Base-by-base conservation (phyloP, 2,329 filamentous ascomycete species). In the Fusarium heterosporum region DNA sequence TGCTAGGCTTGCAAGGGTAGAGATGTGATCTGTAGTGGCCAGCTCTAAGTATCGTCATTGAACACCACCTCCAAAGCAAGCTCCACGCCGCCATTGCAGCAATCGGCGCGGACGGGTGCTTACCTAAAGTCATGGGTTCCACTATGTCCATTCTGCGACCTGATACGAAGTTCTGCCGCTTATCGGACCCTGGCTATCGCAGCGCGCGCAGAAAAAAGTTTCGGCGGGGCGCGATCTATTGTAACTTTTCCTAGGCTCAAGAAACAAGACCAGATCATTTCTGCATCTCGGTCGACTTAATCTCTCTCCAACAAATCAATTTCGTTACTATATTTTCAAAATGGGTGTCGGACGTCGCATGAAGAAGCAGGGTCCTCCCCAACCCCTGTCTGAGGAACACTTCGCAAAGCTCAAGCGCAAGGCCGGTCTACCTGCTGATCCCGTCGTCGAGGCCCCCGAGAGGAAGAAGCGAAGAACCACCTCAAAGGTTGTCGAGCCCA, bases 281-380 rank as follows among this genome's bases (percentile, higher is more conserved):
- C 46, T 64, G 47, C 55, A 62, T 58, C 51, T 57, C 51, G 49
- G 68, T 68, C 61, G 57, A 55, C 49, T 39, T 61, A 51, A 63
- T 49, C 52, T 45, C 55, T 39, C 36, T 40, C 50, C 51, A 52
- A 53, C 55, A 53, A 38, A 43, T 50, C 51, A 36, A 55, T 50
- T 49, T 49, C 42, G 58, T 52, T n/a, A 16, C 34, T 61, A 42
- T 41, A 25, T 38, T 19, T 19, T 66, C 58, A 88, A 78, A 75
- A 97, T 97, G 94, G 94, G 93, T 83, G 87, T 89, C 65, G 92
- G 93, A 78, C 91, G 93, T 78, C 93, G 94, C 74, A 96, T 97
- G 90, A 92, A 94, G 79, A 97, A 97, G 82, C 96, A 98, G 86
- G 95, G 93, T 55, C 85, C 90, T 68, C 96, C 96, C 53, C 87